Conservation (phyloP, 331 rosid genomes). For the Stylosanthes scabra region DNA sequence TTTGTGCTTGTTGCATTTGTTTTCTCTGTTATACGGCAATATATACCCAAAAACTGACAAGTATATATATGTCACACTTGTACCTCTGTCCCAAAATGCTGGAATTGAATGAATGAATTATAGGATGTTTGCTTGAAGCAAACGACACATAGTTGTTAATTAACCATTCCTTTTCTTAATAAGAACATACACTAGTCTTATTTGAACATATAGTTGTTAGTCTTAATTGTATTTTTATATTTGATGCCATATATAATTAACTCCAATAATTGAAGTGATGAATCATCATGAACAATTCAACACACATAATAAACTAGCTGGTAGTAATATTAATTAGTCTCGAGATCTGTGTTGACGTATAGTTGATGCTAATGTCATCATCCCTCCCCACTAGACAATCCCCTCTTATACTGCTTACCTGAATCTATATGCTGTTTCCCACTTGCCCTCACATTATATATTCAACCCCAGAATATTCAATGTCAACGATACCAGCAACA, state of each 20-base stretch:
- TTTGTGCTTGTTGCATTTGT: conserved; percentile 26
- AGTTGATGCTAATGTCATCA: neutral
- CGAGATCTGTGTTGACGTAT: conserved; percentile 28
- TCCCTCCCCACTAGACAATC: too few relatives aligned
- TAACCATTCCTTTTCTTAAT: conserved; percentile 13
- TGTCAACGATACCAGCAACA: neutral
- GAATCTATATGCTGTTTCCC: conserved; percentile 3
- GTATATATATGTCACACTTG: too few relatives aligned
- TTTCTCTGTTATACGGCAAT: too few relatives aligned
- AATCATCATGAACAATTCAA: conserved; percentile 22
- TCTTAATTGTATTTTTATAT: too few relatives aligned
- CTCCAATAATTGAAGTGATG: conserved; percentile 32
- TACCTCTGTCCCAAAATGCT: conserved; percentile 24
- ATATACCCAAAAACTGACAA: too few relatives aligned
- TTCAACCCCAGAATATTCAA: conserved; percentile 29
- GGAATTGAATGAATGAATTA: conserved; percentile 32
- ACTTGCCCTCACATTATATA: neutral
- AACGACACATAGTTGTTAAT: conserved; percentile 23
- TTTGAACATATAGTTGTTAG: too few relatives aligned
- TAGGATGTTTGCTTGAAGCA: conserved; percentile 5
- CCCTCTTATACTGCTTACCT: too few relatives aligned
- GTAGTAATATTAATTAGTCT: neutral
- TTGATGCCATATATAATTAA: too few relatives aligned
- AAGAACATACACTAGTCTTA: too few relatives aligned
- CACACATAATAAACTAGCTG: neutral